Evolutionary conservation across 768 basidiomycete genomes (phyloP).

Genomic region (Tulasnella sp.): DNA sequence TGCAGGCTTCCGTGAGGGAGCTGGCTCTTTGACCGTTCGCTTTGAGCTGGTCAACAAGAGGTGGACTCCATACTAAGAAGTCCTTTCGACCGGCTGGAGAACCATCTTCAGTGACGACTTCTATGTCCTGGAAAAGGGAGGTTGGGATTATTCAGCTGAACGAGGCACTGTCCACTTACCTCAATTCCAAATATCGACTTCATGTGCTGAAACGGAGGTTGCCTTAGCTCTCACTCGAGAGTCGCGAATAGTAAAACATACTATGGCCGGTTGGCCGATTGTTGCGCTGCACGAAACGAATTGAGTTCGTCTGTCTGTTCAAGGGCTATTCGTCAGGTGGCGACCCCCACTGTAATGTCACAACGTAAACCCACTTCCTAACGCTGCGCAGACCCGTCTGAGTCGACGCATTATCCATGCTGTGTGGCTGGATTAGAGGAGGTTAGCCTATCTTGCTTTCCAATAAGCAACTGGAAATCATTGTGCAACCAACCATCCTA

Average conservation of each 20-base stretch:
- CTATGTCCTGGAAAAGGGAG: conserved; percentile 45
- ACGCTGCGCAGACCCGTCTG: conserved; percentile 65
- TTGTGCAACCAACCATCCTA: conserved; percentile 58
- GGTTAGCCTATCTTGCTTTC: neutral
- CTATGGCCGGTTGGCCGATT: conserved; percentile 60
- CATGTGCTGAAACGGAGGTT: conserved; percentile 53
- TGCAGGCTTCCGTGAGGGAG: conserved; percentile 63
- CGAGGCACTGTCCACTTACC: conserved; percentile 30
- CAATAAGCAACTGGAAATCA: neutral
- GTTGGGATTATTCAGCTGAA: neutral
- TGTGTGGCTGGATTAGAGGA: conserved; percentile 55
- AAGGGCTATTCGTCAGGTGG: conserved; percentile 25
- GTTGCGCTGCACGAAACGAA: conserved; percentile 90
- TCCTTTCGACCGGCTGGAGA: conserved; percentile 79
- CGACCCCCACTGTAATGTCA: neutral
- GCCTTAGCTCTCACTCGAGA: neutral
- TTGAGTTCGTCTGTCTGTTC: conserved; percentile 49
- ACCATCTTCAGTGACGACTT: conserved; percentile 71
- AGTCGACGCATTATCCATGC: conserved; percentile 74
- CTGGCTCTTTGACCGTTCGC: conserved; percentile 53
- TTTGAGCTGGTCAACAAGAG: conserved; percentile 52
- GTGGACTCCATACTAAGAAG: conserved; percentile 72
- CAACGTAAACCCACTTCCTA: conserved; percentile 57
- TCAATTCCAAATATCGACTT: conserved; percentile 65
- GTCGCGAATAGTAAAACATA: conserved; percentile 36